These are phyloP conservation scores for Chiua sp. DNA, from an alignment of 1,284 basidiomycete species.

Conservation along the genomic window DNA sequence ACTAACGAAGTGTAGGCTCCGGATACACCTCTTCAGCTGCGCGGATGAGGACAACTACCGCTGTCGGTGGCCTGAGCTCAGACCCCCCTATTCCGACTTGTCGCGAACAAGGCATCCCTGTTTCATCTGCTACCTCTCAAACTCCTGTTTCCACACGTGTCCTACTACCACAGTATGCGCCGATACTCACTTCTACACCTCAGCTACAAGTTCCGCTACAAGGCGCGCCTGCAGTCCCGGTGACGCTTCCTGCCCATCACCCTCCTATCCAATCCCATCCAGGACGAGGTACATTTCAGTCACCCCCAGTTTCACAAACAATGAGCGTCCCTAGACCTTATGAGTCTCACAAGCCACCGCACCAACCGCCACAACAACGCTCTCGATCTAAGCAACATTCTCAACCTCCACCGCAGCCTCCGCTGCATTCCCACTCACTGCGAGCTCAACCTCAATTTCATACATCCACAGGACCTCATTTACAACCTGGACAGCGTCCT, in stretches of 20 bases:
- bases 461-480: slow-evolving; percentile 3
- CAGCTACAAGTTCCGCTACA: slow-evolving; percentile 14
- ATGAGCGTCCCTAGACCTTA: not conserved
- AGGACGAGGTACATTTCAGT: slow-evolving; percentile 2
- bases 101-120: not conserved
- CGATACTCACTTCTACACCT: slow-evolving; percentile 2
- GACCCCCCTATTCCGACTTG: slow-evolving; percentile 1
- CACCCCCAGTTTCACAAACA: slow-evolving; percentile 2
- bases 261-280: not conserved
- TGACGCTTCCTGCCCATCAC: not conserved
- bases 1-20: slow-evolving; percentile 5
- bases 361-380: slow-evolving; percentile 9
- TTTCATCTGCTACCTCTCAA: slow-evolving; percentile 5
- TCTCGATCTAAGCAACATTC: not conserved
- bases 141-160: slow-evolving; percentile 1
- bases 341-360: not conserved
- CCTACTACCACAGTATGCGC: slow-evolving; percentile 7
- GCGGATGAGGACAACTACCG: slow-evolving; percentile 1
- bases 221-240: not conserved
- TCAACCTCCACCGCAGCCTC: not conserved
- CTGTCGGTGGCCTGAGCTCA: not conserved
- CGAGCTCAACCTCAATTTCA: not conserved
- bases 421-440: not conserved
- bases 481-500: slow-evolving; percentile 1
- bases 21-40: slow-evolving; percentile 10